Evolutionary conservation across 192 early-diverging fungal species (phyloP), one percentile per base, ranked within the genome.

Genomic region (Geranomyces michiganensis): DNA sequence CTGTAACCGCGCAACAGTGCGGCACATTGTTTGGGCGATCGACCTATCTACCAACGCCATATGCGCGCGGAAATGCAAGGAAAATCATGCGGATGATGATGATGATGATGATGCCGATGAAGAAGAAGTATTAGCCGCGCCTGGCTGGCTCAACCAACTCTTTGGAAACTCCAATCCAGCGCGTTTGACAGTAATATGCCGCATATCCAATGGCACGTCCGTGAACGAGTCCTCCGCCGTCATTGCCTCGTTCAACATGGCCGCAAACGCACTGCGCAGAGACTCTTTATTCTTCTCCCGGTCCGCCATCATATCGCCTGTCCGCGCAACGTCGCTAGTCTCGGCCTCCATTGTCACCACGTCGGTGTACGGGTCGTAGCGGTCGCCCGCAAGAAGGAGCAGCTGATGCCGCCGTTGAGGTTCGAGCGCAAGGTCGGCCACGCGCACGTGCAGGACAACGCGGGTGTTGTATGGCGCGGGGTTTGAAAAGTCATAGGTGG

Each of bases 151-250:
- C 22, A 80, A 77, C 88, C 88, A 90, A 58, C 87, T 84, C 66
- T 84, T 78, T 1, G 88, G 88, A 67, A 90, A 90, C 27, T 81
- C 78, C 22, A 90, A 70, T 8, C 55, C 43, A 62, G 76, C 79
- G 60, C 79, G 74, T 67, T 78, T 82, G 10, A 78, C 72, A 47
- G 49, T 74, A 53, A 82, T 76, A 71, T 90, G 79, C 68, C 81
- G 79, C 75, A 87, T 66, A 61, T 88, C 80, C 58, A 90, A 66
- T 45, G 85, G 85, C 36, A 90, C 73, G 64, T 87, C 88, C 26
- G 70, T 74, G 53, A 90, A 84, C n/a, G 81, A 72, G 22, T 84
- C 78, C 53, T 76, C 75, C 13, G 79, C 67, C 41, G 84, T 77
- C 76, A 88, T 88, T 49, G 87, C 76, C 68, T 91, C 88, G 33